Percentiles rank a stretch among this genome's conserved stretches.
phyloP scores from a whole-genome alignment of 192 early-diverging fungal genomes.

The Umbelopsis ramanniana region DNA sequence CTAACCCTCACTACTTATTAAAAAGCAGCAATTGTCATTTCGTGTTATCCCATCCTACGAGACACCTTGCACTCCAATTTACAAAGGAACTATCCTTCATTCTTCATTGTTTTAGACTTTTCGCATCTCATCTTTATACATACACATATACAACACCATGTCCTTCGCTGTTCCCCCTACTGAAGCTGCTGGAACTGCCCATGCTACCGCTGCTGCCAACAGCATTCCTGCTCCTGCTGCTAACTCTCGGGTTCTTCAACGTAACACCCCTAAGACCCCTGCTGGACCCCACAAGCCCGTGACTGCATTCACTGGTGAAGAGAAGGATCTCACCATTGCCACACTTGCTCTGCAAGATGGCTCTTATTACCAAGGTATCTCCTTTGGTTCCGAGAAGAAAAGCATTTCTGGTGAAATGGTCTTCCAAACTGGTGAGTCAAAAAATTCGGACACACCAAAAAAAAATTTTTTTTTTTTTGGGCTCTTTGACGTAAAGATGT shows the following conservation, averaged over 20 bases:
- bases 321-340: conserved; percentile 52
- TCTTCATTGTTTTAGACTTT: not conserved
- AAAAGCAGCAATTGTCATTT: not conserved
- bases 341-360: conserved; percentile 90
- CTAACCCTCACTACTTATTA: not conserved
- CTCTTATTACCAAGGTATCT: conserved; percentile 81
- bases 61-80: not conserved
- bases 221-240: conserved; percentile 40
- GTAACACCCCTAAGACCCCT: conserved; percentile 38
- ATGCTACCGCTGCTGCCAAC: conserved; percentile 11
- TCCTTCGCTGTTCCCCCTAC: conserved; percentile 25
- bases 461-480: not conserved
- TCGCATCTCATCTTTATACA: conserved; percentile 15
- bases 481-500: not conserved
- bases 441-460: conserved; percentile 3
- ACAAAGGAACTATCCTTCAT: not conserved
- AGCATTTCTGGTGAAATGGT: conserved; percentile 96
- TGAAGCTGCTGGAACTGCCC: conserved; percentile 29
- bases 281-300: conserved; percentile 44
- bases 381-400: conserved; percentile 90
- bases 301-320: conserved; percentile 32
- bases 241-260: conserved; percentile 28
- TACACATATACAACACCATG: conserved; percentile 11
- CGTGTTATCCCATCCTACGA: not conserved
- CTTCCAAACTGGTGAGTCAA: conserved; percentile 90